phyloP scores from a whole-genome alignment of 2,329 filamentous ascomycete genomes.

The Talaromyces sp. region DNA sequence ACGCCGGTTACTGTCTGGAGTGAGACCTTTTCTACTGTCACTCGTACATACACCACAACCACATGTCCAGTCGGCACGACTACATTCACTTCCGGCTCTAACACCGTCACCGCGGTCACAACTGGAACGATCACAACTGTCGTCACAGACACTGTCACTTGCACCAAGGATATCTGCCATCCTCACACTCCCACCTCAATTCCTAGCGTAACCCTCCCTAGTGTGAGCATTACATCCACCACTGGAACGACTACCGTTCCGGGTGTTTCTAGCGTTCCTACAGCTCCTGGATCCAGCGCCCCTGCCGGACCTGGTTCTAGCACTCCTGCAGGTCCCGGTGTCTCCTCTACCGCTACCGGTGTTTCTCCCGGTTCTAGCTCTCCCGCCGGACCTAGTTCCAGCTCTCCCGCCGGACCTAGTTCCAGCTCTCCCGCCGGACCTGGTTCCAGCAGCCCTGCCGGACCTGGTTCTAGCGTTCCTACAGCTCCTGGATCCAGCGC shows the following conservation, averaged over 20 bases:
- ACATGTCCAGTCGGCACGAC: constrained; percentile 16
- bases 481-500: background rate
- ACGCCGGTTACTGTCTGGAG: background rate
- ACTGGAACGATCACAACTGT: constrained; percentile 12
- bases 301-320: no score
- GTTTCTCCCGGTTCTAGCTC: background rate
- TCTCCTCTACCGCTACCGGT: background rate
- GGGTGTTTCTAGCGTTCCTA: background rate
- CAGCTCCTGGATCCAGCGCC: no score
- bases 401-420: background rate
- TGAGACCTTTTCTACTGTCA: constrained; percentile 5
- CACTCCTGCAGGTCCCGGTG: background rate
- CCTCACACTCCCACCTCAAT: constrained; percentile 6
- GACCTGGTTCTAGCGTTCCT: background rate
- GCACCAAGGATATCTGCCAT: constrained; percentile 9
- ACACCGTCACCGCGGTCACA: constrained; percentile 7
- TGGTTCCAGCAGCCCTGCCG: no score
- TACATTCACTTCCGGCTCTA: constrained; percentile 10
- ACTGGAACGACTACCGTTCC: background rate
- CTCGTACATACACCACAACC: constrained; percentile 15
- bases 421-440: background rate
- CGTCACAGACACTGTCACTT: constrained; percentile 14
- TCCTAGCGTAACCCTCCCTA: background rate
- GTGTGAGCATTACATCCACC: background rate
- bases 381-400: background rate